Conservation (phyloP, 257 asterid species). For the Prunella vulgaris region DNA sequence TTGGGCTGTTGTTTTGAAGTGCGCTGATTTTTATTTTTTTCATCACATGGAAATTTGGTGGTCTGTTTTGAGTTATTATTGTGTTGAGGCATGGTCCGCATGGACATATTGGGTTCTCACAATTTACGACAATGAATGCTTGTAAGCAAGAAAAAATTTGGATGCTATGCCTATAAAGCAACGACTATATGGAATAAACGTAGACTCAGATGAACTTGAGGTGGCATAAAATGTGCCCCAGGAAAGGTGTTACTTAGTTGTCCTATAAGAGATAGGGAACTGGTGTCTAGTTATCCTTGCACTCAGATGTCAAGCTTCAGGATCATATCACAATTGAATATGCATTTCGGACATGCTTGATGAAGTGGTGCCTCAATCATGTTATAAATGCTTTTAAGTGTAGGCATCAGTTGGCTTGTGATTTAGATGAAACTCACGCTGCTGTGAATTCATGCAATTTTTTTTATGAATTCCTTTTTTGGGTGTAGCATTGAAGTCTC, state of each 20-base stretch:
- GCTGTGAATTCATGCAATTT: background rate
- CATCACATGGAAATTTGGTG: background rate
- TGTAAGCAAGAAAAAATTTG: background rate
- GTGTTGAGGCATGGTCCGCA: background rate
- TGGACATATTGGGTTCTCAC: conserved; percentile 1
- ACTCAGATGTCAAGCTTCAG: background rate
- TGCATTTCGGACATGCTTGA: background rate
- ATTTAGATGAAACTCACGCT: background rate
- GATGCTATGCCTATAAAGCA: background rate
- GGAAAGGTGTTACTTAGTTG: background rate
- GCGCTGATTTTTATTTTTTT: background rate
- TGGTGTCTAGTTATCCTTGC: background rate
- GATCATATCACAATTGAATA: background rate
- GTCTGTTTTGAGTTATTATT: background rate
- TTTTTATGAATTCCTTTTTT: background rate
- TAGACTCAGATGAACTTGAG: background rate
- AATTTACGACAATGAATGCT: background rate
- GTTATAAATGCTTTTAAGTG: background rate
- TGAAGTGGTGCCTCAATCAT: background rate
- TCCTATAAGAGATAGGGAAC: background rate
- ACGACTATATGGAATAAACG: background rate
- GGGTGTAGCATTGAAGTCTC: background rate
- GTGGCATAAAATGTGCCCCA: background rate
- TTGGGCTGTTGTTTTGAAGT: background rate
- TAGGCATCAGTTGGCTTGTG: background rate